Base-by-base conservation (phyloP, 495 filamentous ascomycete species). In the Penicillium steckii region DNA sequence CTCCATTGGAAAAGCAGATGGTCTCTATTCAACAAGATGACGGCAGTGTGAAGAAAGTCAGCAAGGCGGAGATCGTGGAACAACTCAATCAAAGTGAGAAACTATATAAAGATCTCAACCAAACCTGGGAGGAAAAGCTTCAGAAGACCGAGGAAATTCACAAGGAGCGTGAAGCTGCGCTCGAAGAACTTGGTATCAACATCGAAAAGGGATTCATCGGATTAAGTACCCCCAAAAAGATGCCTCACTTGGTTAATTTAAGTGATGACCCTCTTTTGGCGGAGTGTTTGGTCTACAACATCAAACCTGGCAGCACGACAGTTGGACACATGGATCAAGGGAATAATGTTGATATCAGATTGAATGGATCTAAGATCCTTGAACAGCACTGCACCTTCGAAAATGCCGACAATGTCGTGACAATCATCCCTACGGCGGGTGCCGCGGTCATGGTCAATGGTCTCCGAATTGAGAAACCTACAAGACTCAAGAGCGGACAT, bases 171-270 rank as follows among this genome's bases (percentile, higher is more conserved):
- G 94, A 99, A 72, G 81, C 89, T 27, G 95, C 94, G 8, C 74
- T 99, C 26, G 94, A 99, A 72, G 94, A 99, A 66, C 79, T 99
- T 22, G 94, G 94, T 48, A 97, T 99, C 69, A 96, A 91, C 66
- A 99, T 99, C 56, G 94, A 97, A 65, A 99, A 97, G 66, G 94
- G 95, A 12, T 97, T 96, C 65, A 85, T 99, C 48, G 94, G 94
- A 24, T 73, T 99, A 38, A 92, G 90, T 35, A 97, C 93, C 9
- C 94, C 94, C 1, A 99, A 97, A 73, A 96, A 94, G 72, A 97
- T 97, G 88, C 94, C 94, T 4, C 94, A 99, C 82, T 76, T 99
- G 66, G 94, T 99, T 72, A 99, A 99, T 63, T 73, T 99, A 17
- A 95, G 90, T 56, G 94, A 99, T 65, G 94, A 99, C 62, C 94